These are phyloP conservation scores for Cercospora sojina DNA, from an alignment of 2,329 filamentous ascomycete genomes.

Conservation along the genomic window DNA sequence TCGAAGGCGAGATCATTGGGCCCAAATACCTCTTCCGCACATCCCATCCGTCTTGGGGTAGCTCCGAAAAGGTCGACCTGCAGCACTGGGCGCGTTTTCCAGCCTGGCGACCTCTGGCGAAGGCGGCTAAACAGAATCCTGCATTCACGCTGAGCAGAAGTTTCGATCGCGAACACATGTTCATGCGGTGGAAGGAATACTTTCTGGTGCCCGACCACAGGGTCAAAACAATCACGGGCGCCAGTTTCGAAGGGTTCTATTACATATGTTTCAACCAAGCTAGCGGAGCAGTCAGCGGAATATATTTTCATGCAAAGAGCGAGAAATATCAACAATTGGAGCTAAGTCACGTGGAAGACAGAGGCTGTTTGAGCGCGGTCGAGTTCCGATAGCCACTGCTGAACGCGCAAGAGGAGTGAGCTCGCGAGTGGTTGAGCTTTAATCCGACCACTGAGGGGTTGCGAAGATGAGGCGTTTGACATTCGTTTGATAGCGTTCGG, in stretches of 20 bases:
- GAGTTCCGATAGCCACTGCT: constrained; percentile 70
- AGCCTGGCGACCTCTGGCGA: constrained; percentile 75
- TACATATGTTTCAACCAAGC: constrained; percentile 98
- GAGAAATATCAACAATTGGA: constrained; percentile 98
- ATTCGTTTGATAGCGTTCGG: constrained; percentile 28
- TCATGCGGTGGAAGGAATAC: constrained; percentile 99
- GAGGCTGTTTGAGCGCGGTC: constrained; percentile 78
- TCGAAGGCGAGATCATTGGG: constrained; percentile 97
- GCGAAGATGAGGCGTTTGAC: constrained; percentile 6
- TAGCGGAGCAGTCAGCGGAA: constrained; percentile 80
- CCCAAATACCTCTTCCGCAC: constrained; percentile 93
- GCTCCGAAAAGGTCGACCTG: constrained; percentile 84
- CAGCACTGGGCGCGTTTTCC: constrained; percentile 91
- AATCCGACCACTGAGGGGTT: neutral
- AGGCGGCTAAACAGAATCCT: constrained; percentile 56
- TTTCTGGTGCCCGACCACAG: constrained; percentile 95
- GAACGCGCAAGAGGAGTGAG: neutral
- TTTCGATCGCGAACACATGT: constrained; percentile 80
- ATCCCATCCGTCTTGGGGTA: constrained; percentile 85
- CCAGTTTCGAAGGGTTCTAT: constrained; percentile 97
- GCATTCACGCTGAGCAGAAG: constrained; percentile 66
- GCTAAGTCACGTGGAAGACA: constrained; percentile 81
- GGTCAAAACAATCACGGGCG: constrained; percentile 84
- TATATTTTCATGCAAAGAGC: constrained; percentile 97
- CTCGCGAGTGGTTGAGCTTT: neutral